Percentiles rank a stretch among this genome's conserved stretches.
phyloP scores from a whole-genome alignment of 257 asterid species.

The Asclepias syriaca region DNA sequence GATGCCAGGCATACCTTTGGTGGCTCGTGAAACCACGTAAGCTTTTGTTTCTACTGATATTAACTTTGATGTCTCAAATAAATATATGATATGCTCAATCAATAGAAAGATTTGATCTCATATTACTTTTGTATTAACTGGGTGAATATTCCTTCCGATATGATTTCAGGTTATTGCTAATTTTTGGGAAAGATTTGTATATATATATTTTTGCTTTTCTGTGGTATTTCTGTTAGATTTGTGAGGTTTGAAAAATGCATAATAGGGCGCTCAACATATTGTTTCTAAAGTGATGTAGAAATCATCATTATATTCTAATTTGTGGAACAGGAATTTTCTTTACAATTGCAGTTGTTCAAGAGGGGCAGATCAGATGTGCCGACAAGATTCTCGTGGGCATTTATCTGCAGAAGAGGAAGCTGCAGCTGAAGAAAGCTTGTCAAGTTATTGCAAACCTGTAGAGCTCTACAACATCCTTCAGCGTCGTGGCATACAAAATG shows the following conservation, averaged over 20 bases:
- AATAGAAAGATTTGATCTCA: not conserved
- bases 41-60: slow-evolving; percentile 22
- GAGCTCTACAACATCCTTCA: slow-evolving; percentile 90
- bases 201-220: not conserved
- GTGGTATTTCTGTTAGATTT: slow-evolving; percentile 6
- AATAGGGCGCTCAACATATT: slow-evolving; percentile 20
- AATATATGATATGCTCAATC: not conserved
- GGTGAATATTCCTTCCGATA: slow-evolving; percentile 2
- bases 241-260: slow-evolving; percentile 20
- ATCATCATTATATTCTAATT: slow-evolving; percentile 31
- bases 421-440: slow-evolving; percentile 94
- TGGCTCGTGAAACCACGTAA: slow-evolving; percentile 79
- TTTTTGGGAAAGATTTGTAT: not conserved
- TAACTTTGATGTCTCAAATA: not conserved
- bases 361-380: slow-evolving; percentile 86
- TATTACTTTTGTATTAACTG: not conserved
- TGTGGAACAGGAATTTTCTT: slow-evolving; percentile 54
- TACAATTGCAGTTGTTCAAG: slow-evolving; percentile 86
- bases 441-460: slow-evolving; percentile 92
- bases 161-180: not conserved
- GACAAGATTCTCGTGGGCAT: slow-evolving; percentile 76
- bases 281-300: slow-evolving; percentile 24
- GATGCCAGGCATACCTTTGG: slow-evolving; percentile 94
- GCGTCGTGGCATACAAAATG: slow-evolving; percentile 81
- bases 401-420: slow-evolving; percentile 88